These are phyloP conservation scores for Candida anglica DNA, from an alignment of 805 yeast species.

Conservation along the genomic window DNA sequence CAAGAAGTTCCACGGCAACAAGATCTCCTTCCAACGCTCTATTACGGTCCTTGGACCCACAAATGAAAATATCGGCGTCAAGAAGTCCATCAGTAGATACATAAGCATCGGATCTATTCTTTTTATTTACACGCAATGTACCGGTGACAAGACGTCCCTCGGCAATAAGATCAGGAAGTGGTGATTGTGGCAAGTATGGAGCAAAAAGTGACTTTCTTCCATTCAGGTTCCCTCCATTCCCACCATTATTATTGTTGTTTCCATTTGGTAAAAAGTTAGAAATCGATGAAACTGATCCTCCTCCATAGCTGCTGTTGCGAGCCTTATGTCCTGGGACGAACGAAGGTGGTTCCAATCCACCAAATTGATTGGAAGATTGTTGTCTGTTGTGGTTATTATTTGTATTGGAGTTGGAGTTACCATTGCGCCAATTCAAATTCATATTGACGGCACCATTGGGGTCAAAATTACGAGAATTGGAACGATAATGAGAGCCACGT, in stretches of 20 bases:
- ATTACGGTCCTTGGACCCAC: slow-evolving; percentile 97
- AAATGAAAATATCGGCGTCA: slow-evolving; percentile 95
- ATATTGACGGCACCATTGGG: slow-evolving; percentile 30
- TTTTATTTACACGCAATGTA: slow-evolving; percentile 87
- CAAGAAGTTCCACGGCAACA: slow-evolving; percentile 91
- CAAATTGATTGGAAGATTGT: slow-evolving; percentile 9
- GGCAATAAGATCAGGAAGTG: slow-evolving; percentile 80
- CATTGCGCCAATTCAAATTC: slow-evolving; percentile 60
- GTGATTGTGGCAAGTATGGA: slow-evolving; percentile 91
- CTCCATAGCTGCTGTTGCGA: slow-evolving; percentile 61
- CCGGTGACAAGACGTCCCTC: slow-evolving; percentile 95
- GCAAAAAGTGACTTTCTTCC: slow-evolving; percentile 84
- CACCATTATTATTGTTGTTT: slow-evolving; percentile 10
- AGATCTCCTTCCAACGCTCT: slow-evolving; percentile 95
- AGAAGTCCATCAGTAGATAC: slow-evolving; percentile 95
- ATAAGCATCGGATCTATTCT: slow-evolving; percentile 95
- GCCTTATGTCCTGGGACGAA: slow-evolving; percentile 80
- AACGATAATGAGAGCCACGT: slow-evolving; percentile 36
- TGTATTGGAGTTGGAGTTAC: too few relatives aligned
- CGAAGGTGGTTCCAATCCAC: slow-evolving; percentile 35
- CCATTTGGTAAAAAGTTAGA: slow-evolving; percentile 32
- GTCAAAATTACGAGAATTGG: slow-evolving; percentile 37
- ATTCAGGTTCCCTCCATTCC: slow-evolving; percentile 31
- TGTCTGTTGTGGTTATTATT: slow-evolving; percentile 10
- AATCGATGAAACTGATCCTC: slow-evolving; percentile 51